A percentile compares a stretch with the other conserved stretches of the same genome.
Conservation (phyloP, 2,329 filamentous ascomycete species). For the Aspergillus versicolor region DNA sequence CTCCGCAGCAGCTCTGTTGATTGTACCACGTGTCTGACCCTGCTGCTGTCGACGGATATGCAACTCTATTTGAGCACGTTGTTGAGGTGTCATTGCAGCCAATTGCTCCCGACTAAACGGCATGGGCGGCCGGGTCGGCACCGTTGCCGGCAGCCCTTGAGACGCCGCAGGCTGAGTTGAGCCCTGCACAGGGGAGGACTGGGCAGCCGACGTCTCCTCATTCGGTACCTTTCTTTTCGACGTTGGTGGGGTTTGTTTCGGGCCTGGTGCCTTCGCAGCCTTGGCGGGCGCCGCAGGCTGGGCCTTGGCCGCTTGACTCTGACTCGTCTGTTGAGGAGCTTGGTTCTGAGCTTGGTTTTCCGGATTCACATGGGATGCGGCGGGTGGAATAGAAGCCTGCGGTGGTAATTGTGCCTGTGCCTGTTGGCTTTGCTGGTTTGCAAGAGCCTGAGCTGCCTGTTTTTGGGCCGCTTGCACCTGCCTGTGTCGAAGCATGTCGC, state of each 20-base stretch:
- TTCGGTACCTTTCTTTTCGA: slow-evolving; percentile 45
- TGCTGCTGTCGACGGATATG: slow-evolving; percentile 38
- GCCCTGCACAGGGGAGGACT: slow-evolving; percentile 36
- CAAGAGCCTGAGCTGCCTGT: slow-evolving; percentile 25
- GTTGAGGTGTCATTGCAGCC: slow-evolving; percentile 42
- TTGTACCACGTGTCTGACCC: slow-evolving; percentile 29
- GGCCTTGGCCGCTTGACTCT: slow-evolving; percentile 29
- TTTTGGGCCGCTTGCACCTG: slow-evolving; percentile 35
- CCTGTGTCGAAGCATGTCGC: slow-evolving; percentile 38
- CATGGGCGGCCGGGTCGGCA: slow-evolving; percentile 22
- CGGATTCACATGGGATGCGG: slow-evolving; percentile 25
- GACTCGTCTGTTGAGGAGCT: slow-evolving; percentile 26
- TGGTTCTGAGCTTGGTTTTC: slow-evolving; percentile 23
- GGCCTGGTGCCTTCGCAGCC: slow-evolving; percentile 24
- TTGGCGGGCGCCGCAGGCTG: slow-evolving; percentile 29
- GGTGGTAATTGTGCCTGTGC: slow-evolving; percentile 26
- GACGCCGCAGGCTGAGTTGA: slow-evolving; percentile 22
- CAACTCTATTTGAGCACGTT: slow-evolving; percentile 39
- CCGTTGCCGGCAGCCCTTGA: slow-evolving; percentile 21
- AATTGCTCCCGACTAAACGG: slow-evolving; percentile 37
- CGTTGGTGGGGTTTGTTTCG: slow-evolving; percentile 26
- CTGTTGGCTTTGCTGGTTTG: slow-evolving; percentile 25
- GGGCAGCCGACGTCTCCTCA: slow-evolving; percentile 48
- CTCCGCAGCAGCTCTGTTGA: slow-evolving; percentile 36
- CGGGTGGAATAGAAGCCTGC: slow-evolving; percentile 20